Evolutionary conservation across 2,329 filamentous ascomycete genomes (phyloP), one percentile per base, ranked within the genome.

Genomic region (Myriangium duriaei): DNA sequence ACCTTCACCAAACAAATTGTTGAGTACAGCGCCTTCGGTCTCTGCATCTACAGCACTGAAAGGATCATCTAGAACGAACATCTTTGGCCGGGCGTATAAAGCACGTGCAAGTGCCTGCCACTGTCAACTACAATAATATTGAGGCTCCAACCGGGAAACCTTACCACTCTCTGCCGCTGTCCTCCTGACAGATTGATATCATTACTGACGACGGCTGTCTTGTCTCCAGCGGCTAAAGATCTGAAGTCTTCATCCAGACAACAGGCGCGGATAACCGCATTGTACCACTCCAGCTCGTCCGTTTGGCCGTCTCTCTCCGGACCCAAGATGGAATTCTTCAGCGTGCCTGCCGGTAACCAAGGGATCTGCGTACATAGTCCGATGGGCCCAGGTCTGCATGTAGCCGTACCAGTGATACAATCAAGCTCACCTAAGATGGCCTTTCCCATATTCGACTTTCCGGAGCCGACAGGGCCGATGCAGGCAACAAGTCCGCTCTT

Each of bases 161-260:
- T 41, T 2, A 53, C 33, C 15, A 71, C 62, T 34, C 68, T 60
- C 43, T 70, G 66, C 42, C 61, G 67, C 44, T 72, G 68, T 3
- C 68, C 68, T 18, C 67, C 67, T 48, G 67, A 70, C 21, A 72
- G 57, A 15, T 63, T 58, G 39, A 67, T 60, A 21, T 68, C 68
- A 45, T 66, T 65, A 46, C 64, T 69, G n/a, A 67, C 68, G 40
- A 69, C 63, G 19, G 63, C 48, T 11, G 67, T 69, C 32, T 61
- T 54, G 36, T 62, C 62, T 0, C 61, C 58, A 5, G 51, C 46
- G 16, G 61, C 57, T 17, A 66, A 48, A 26, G 60, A 55, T 24
- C 49, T 46, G 15, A 67, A 50, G 45, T 67, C 63, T 32, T 57
- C 50, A 9, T 53, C 49, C 28, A 65, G 37, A 12, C 45, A 48